Evolutionary conservation across 78 protist species (phyloP), one percentile per base, ranked within the genome.

Genomic region (slime mould (Dictyostelium discoideum)): DNA sequence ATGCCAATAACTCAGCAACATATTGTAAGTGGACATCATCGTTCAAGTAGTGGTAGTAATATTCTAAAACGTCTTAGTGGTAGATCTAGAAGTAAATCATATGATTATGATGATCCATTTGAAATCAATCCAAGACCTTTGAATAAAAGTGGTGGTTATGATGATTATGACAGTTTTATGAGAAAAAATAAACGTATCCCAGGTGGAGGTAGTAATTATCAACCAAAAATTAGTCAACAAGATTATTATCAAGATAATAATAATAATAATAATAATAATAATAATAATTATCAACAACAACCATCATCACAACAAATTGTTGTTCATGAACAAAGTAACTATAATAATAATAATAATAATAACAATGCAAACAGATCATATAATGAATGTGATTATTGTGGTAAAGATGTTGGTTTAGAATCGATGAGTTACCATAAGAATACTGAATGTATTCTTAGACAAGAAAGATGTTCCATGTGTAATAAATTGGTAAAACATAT

Each of bases 361-460:
- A 14, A 72, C 42, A 29, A 26, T 72, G 32, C 22, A 74, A 37
- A 74, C 0, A 29, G 16, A 74, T 74, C 81, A 74, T 40, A 24
- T 10, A 22, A 46, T 11, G 95, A 90, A 46, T 90, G 95, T 54
- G 95, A 80, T n/a, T 13, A 29, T 37, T 90, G 95, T 83, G 95
- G 95, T 24, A 73, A 40, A 8, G 40, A 48, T n/a, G 80, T 73
- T 48, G 77, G 63, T 1, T 54, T 82, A 2, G 88, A 90, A 46
- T 10, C 22, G 9, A 24, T 83, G 78, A 18, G 57, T n/a, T 69
- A 72, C 44, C 95, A 90, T 78, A 90, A 90, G 22, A 82, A 90
- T 22, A 50, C 89, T 6, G 95, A 90, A 0, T 90, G 95, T 90
- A 44, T 90, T 4, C 60, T 90, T 16, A 26, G 95, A 29, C 87